phyloP scores from a whole-genome alignment of 2,329 filamentous ascomycete genomes.

The Cladosporium sp. region DNA sequence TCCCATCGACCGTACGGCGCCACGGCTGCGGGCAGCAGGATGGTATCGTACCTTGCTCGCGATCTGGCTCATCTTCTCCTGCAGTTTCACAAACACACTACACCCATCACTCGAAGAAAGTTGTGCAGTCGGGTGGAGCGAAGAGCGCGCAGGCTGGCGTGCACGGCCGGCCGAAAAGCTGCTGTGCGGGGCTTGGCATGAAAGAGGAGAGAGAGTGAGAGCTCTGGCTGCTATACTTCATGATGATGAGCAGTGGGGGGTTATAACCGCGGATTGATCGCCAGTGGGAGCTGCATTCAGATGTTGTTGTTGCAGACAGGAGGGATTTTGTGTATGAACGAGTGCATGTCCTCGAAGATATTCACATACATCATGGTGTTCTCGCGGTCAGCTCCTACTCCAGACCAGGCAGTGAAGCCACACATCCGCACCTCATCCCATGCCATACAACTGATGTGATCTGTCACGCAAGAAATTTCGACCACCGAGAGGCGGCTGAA shows the following conservation, averaged over 20 bases:
- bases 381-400: background rate
- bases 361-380: background rate
- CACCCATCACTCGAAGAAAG: constrained; percentile 13
- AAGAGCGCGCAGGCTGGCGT: constrained; percentile 6
- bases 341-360: background rate
- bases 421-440: no score
- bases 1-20: background rate
- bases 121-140: constrained; percentile 10
- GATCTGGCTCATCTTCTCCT: constrained; percentile 20
- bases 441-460: no score
- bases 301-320: no score
- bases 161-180: background rate
- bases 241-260: no score
- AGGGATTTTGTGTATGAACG: no score
- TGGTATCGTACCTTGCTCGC: constrained; percentile 24
- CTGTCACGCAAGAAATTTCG: no score
- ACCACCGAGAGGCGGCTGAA: no score
- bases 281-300: no score
- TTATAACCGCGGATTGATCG: no score
- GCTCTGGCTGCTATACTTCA: no score
- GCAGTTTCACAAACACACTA: constrained; percentile 13
- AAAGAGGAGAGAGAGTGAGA: no score
- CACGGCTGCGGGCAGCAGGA: constrained; percentile 6
- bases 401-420: no score
- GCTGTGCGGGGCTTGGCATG: background rate